Evolutionary conservation across 129 eudicot species (phyloP), one percentile per base, ranked within the genome.

Genomic region (Mikania micrantha): DNA sequence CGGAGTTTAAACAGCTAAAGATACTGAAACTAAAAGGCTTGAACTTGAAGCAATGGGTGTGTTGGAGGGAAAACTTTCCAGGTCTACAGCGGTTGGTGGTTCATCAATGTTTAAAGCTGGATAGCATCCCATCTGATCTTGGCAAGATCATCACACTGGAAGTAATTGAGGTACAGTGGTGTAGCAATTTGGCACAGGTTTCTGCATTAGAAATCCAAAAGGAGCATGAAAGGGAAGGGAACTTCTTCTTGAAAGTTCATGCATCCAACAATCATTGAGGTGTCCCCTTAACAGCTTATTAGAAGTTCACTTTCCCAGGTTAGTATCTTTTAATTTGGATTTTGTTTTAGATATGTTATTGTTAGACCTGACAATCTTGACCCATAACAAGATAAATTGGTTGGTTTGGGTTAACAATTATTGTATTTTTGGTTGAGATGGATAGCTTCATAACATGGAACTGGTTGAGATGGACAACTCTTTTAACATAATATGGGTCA

Each of bases 91-190:
- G 49, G 13, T 27, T 78, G 9, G 65, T 72, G 68, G 32, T 79
- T 2, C 61, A 40, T 20, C 20, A 5, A 15, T 73, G 83, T 42
- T 11, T 6, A 41, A 16, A 50, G 7, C 75, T 79, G 3, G 27
- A 47, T 16, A 36, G 42, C 28, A 60, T 79, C 49, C 79, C 83
- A 3, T 45, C 3, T 35, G 27, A 50, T 29, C 13, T 79, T 15
- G 79, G 71, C 12, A 67, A 29, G 28, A 59, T 73, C 35, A 20
- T 11, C 17, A 47, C 78, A 6, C 21, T 78, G 8, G 64, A 60
- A 39, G 5, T 13, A 57, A 67, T 78, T 19, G 65, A 72, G 48
- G 34, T 71, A 24, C 20, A 3, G 24, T 4, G 54, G 66, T 64
- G 64, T n/a, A 45, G 27, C 17, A 13, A 44, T 15, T 44, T 20